These are phyloP conservation scores for Macrotyloma uniflorum DNA, from an alignment of 306 rosid genomes.

Conservation along the genomic window DNA sequence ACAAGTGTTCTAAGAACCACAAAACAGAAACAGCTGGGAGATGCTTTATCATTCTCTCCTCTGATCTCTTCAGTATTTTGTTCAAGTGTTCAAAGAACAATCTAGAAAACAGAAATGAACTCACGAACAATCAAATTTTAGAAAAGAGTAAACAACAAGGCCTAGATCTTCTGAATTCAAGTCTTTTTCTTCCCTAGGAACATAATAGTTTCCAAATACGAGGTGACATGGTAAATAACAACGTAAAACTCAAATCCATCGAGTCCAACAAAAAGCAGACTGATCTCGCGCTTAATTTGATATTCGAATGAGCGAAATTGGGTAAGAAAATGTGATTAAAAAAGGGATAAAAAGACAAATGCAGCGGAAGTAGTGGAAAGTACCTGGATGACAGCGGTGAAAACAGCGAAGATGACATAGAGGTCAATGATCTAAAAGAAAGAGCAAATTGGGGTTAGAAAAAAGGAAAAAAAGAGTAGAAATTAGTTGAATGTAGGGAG, in stretches of 20 bases:
- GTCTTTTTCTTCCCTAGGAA: neutral
- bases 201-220: neutral
- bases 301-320: neutral
- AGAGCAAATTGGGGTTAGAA: slow-evolving; percentile 24
- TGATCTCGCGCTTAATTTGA: neutral
- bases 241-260: neutral
- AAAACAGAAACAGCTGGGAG: neutral
- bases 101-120: neutral
- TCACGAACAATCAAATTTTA: neutral
- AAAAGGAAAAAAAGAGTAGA: neutral
- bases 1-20: too few relatives aligned
- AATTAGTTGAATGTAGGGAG: neutral
- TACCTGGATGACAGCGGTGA: slow-evolving; percentile 90
- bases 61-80: neutral
- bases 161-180: neutral
- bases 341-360: neutral
- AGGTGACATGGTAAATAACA: neutral
- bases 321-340: neutral
- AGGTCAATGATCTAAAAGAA: slow-evolving; percentile 79
- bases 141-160: neutral
- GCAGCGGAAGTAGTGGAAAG: neutral
- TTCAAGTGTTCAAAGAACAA: neutral
- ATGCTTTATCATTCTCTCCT: neutral
- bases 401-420: slow-evolving; percentile 69
- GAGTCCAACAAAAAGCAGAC: neutral